Percentiles rank a stretch among this genome's conserved stretches.
phyloP scores from a whole-genome alignment of 2,329 filamentous ascomycete genomes.

The Phialophora verrucosa region DNA sequence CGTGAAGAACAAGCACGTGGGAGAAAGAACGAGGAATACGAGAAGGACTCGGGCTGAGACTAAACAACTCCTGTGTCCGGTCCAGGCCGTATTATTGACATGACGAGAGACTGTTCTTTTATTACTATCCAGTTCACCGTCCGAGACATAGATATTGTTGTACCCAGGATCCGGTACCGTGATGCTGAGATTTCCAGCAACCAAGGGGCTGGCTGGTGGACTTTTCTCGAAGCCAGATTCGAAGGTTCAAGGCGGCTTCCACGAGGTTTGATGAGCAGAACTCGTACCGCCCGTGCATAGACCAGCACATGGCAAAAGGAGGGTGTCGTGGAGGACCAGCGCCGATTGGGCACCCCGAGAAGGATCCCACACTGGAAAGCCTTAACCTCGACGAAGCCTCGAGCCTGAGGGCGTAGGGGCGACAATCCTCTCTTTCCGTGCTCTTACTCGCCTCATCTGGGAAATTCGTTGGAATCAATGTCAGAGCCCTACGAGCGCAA shows the following conservation, averaged over 20 bases:
- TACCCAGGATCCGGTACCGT: no score
- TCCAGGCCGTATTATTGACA: not conserved
- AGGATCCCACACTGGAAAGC: not conserved
- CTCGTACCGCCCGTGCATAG: not conserved
- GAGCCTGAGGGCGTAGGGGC: no score
- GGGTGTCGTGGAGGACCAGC: not conserved
- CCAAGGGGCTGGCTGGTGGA: not conserved
- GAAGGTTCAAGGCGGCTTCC: slow-evolving; percentile 1
- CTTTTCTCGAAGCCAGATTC: slow-evolving; percentile 23
- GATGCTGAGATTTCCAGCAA: not conserved
- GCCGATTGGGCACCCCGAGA: not conserved
- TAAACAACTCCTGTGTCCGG: not conserved
- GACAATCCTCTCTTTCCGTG: not conserved
- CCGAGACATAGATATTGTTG: not conserved
- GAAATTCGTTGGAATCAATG: not conserved
- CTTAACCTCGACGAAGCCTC: not conserved
- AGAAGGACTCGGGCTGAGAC: not conserved
- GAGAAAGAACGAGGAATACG: slow-evolving; percentile 5
- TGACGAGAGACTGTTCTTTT: not conserved
- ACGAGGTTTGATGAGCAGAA: not conserved
- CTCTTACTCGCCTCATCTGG: not conserved
- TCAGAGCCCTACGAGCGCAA: not conserved
- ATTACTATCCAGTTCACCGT: not conserved
- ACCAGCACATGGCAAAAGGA: slow-evolving; percentile 2
- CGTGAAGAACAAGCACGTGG: slow-evolving; percentile 3